Conservation (phyloP, 345 rosid genomes). For the Acer saccharum region DNA sequence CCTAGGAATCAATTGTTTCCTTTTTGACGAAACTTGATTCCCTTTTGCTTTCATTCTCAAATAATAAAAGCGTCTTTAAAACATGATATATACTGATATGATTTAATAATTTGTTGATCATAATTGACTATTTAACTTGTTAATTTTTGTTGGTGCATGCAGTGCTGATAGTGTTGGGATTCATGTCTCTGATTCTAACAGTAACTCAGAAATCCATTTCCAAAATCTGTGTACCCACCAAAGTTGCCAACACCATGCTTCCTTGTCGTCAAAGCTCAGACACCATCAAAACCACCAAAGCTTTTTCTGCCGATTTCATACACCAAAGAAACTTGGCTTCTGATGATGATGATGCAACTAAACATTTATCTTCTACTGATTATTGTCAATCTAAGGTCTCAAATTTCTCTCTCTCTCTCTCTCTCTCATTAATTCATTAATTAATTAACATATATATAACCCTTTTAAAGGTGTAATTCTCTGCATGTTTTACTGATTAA, state of each 20-base stretch:
- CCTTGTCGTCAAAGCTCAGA: conserved; percentile 40
- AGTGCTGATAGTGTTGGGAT: conserved; percentile 69
- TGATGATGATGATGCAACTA: conserved; percentile 7
- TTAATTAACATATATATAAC: too few relatives aligned
- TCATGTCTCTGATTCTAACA: conserved; percentile 71
- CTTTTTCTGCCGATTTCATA: neutral
- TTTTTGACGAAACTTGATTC: too few relatives aligned
- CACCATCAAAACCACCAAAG: conserved; percentile 20
- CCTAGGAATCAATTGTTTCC: too few relatives aligned
- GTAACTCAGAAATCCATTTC: conserved; percentile 47
- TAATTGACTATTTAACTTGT: too few relatives aligned
- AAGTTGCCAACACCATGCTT: conserved; percentile 51
- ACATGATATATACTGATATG: too few relatives aligned
- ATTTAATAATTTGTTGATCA: too few relatives aligned
- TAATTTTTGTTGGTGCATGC: too few relatives aligned
- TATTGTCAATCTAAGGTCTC: conserved; percentile 56
- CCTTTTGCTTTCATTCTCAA: too few relatives aligned
- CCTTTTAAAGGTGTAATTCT: too few relatives aligned
- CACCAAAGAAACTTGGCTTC: conserved; percentile 37
- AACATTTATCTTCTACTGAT: neutral
- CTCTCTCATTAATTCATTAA: too few relatives aligned
- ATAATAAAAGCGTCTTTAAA: too few relatives aligned
- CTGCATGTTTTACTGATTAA: neutral
- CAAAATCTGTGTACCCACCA: conserved; percentile 60
- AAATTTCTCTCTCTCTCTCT: neutral